Evolutionary conservation across 1,139 yeast genomes (phyloP), one percentile per base, ranked within the genome.

Genomic region (Taphrina communis): DNA sequence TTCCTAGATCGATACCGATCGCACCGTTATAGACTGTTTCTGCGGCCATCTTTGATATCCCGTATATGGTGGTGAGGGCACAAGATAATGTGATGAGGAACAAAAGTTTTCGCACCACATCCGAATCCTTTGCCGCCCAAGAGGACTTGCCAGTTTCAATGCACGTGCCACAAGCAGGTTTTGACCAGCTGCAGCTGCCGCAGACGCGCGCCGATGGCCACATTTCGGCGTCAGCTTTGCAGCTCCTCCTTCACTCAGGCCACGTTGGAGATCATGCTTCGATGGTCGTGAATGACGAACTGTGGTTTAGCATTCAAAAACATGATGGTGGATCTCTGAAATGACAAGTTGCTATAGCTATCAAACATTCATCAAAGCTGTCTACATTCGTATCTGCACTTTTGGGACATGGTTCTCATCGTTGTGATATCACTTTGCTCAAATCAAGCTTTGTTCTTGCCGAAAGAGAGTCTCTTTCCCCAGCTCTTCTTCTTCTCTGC

Each of bases 1-100:
- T 89, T 84, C 95, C 94, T 83, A 88, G 86, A 86, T 88, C 82
- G 88, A 89, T 89, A 86, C 99, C 98, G 85, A 93, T 92, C 85
- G 98, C 98, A 88, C 97, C 97, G 88, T 93, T 96, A 90, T 90
- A 93, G 42, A 35, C 42, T 39, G 66, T 62, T 12, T 39, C 39
- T 36, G 52, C 59, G 39, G 66, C 66, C 66, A 62, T 62, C 50
- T 60, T 60, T 53, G 42, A 38, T 36, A 36, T 53, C 42, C 42
- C 58, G 21, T 38, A 25, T 19, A 38, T 53, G 42, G 42, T 21
- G 21, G 36, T 21, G 53, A 21, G 36, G n/a, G 36, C n/a, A 19
- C 36, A 25, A 21, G 36, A 50, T 50, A 50, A 21, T 21, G 11
- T 21, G 53, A 21, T 50, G 53, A 50, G 53, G 36, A 35, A 50